Evolutionary conservation across 2,329 filamentous ascomycete genomes (phyloP), one percentile per base, ranked within the genome.

Genomic region (Hymenoscyphus fraxineus): DNA sequence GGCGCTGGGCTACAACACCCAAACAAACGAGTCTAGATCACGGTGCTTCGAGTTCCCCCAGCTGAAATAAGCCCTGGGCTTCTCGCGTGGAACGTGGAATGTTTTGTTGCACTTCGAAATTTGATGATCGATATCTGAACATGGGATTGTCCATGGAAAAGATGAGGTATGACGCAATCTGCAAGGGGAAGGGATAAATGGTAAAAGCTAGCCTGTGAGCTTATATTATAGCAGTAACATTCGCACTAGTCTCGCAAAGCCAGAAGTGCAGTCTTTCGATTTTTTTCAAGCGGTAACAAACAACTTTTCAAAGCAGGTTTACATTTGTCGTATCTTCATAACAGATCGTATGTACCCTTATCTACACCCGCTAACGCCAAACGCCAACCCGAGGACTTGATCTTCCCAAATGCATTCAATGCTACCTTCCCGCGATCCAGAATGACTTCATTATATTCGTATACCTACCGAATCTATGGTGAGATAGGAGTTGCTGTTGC

Each of bases 401-500:
- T 22, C 19, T 10, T 22, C 22, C 44, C 44, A n/a, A 27, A 51
- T 51, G 44, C 44, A 51, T 51, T 27, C 22, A 9, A 51, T 51
- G 44, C 54, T 27, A 32, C 27, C 32, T 7, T 27, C 1, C 31
- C 54, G 16, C 12, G 6, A 22, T 13, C 54, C 54, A 22, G 12
- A 56, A 32, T n/a, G 27, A 32, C 54, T 19, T 57, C 54, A 57
- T 57, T 57, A 38, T 19, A 35, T 35, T 57, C 54, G 32, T 57
- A 57, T 32, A 57, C 54, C 32, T 13, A 57, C 32, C 32, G 12
- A n/a, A 57, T 32, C 59, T 44, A 66, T 54, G 68, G 65, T 12
- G 69, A 69, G 31, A 71, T 72, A 38, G 70, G 66, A 10, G 68
- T 69, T 54, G 62, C 64, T 12, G 64, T 68, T n/a, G 70, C 70